These are phyloP conservation scores for Endocalyx cinctus DNA, from an alignment of 2,329 filamentous ascomycete species.

Conservation along the genomic window DNA sequence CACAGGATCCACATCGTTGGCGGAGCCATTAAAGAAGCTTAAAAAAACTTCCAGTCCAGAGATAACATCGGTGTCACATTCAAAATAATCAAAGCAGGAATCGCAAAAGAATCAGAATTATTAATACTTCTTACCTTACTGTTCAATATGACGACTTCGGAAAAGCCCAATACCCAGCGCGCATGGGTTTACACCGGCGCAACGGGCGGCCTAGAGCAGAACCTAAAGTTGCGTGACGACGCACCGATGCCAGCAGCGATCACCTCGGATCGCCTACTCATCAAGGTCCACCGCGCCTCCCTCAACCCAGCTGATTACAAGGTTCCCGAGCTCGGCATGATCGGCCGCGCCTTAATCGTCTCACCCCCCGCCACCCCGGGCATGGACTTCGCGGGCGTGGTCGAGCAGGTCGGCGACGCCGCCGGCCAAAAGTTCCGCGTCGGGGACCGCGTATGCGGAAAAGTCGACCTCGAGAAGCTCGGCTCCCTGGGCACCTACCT, in stretches of 20 bases:
- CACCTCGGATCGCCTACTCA: constrained; percentile 43
- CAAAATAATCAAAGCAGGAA: no score
- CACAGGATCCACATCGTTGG: no score
- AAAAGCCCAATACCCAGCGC: constrained; percentile 38
- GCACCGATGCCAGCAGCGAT: constrained; percentile 35
- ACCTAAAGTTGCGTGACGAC: constrained; percentile 40
- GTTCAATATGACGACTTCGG: no score
- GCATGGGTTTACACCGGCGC: constrained; percentile 52
- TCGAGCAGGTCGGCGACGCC: constrained; percentile 24
- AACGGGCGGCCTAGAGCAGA: constrained; percentile 45
- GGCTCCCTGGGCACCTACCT: constrained; percentile 40
- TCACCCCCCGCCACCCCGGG: constrained; percentile 42
- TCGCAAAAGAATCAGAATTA: no score
- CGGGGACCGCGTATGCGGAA: constrained; percentile 44
- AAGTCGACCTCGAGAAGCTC: constrained; percentile 23
- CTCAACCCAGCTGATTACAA: constrained; percentile 66
- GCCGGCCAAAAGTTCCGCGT: constrained; percentile 18
- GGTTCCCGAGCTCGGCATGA: constrained; percentile 43
- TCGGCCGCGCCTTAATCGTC: constrained; percentile 34
- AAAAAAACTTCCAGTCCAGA: no score
- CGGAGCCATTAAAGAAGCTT: no score
- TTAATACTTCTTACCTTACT: no score
- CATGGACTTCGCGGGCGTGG: constrained; percentile 45
- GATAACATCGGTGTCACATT: no score
- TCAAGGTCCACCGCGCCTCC: constrained; percentile 48